phyloP scores from a whole-genome alignment of 176 grass and related monocot species.

The Bolboschoenus planiculmis region DNA sequence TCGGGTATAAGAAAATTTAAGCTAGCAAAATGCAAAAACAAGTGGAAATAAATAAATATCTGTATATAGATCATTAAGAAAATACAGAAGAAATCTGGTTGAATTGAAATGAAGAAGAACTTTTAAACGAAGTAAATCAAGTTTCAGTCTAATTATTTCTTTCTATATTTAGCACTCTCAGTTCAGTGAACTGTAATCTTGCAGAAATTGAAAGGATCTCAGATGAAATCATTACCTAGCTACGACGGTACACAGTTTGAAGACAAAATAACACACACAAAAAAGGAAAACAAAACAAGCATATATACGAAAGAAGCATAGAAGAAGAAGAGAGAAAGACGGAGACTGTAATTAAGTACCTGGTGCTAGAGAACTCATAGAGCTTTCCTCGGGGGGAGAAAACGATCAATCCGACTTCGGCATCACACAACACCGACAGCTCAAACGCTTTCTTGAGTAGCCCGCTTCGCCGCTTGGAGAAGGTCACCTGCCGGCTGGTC shows the following conservation, averaged over 20 bases:
- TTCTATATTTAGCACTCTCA: not conserved
- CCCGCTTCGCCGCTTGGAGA: conserved; percentile 22
- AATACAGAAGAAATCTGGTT: not conserved
- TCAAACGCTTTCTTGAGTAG: conserved; percentile 25
- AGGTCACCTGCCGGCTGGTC: conserved; percentile 24
- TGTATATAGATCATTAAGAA: not conserved
- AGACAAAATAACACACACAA: not conserved
- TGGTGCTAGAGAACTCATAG: conserved; percentile 15
- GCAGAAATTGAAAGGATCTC: not conserved
- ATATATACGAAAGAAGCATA: not conserved
- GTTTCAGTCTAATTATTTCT: not conserved
- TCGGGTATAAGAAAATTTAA: not conserved
- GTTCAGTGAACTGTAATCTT: not conserved
- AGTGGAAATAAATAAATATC: not conserved
- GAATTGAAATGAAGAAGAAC: not conserved
- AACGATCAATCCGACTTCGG: conserved; percentile 11
- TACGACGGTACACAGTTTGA: not conserved
- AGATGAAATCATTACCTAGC: not conserved
- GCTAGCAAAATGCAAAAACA: not conserved
- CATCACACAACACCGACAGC: conserved; percentile 15
- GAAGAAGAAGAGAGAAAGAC: not conserved
- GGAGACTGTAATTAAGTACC: not conserved
- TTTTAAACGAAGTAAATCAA: not conserved
- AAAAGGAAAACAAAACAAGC: not conserved
- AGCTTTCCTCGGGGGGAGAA: conserved; percentile 16